These are phyloP conservation scores for Metarhizium brunneum DNA, from an alignment of 2,329 filamentous ascomycete species.

Conservation along the genomic window DNA sequence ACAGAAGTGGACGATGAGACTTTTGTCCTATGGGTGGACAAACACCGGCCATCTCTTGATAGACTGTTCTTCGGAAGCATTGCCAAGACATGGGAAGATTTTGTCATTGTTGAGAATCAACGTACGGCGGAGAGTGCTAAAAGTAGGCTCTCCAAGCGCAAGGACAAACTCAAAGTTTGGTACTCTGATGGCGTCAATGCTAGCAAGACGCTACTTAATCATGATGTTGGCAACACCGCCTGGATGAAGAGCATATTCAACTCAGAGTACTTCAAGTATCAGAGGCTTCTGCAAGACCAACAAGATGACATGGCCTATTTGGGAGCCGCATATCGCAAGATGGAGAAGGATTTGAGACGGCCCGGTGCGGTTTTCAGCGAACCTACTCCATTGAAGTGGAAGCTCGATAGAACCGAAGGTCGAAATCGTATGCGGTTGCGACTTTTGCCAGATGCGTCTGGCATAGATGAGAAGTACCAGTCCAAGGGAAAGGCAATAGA, in stretches of 20 bases:
- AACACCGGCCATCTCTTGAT: slow-evolving; percentile 70
- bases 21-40: slow-evolving; percentile 82
- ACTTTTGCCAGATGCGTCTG: slow-evolving; percentile 67
- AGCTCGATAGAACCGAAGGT: slow-evolving; percentile 89
- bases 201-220: slow-evolving; percentile 67
- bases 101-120: slow-evolving; percentile 73
- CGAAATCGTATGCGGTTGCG: slow-evolving; percentile 90
- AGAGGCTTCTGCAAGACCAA: slow-evolving; percentile 81
- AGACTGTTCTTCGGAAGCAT: slow-evolving; percentile 72
- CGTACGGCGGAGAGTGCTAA: slow-evolving; percentile 69
- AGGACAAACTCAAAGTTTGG: slow-evolving; percentile 77
- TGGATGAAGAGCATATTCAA: slow-evolving; percentile 96
- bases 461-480: slow-evolving; percentile 65
- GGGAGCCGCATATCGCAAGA: slow-evolving; percentile 63
- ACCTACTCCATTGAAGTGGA: slow-evolving; percentile 63
- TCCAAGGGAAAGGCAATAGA: slow-evolving; percentile 64
- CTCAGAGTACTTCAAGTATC: slow-evolving; percentile 85
- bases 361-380: slow-evolving; percentile 75
- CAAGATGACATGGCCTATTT: slow-evolving; percentile 81
- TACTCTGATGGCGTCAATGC: slow-evolving; percentile 56
- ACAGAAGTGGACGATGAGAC: slow-evolving; percentile 82
- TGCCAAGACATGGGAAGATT: slow-evolving; percentile 79
- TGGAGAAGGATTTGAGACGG: slow-evolving; percentile 68
- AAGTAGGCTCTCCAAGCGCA: slow-evolving; percentile 61
- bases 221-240: slow-evolving; percentile 76